Evolutionary conservation across 352 stramenopile species (phyloP).

Genomic region (Phytophthora capsici): DNA sequence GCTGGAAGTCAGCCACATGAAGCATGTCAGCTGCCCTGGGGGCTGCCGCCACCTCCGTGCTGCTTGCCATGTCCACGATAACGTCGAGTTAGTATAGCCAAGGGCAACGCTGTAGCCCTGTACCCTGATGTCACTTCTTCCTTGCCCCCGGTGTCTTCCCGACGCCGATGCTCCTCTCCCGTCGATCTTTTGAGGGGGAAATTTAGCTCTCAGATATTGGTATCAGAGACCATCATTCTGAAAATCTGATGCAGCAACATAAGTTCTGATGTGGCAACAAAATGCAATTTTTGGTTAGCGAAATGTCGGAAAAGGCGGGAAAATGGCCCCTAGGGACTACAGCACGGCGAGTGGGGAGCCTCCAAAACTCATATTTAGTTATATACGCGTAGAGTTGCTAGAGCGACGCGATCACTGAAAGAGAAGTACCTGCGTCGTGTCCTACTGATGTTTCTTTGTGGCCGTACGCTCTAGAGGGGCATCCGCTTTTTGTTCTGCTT

Average conservation of each 20-base stretch:
- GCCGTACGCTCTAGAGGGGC: slow-evolving; percentile 51
- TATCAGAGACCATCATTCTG: too few relatives aligned
- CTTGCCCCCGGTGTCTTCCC: slow-evolving; percentile 3
- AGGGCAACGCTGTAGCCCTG: slow-evolving; percentile 19
- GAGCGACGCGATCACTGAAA: slow-evolving; percentile 14
- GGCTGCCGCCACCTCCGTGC: slow-evolving; percentile 26
- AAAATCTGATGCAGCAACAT: too few relatives aligned
- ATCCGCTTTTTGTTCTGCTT: slow-evolving; percentile 94
- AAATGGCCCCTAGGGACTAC: slow-evolving; percentile 4
- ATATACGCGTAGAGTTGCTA: slow-evolving; percentile 31
- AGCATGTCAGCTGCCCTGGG: slow-evolving; percentile 47
- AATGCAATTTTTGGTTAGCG: too few relatives aligned
- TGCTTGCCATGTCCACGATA: slow-evolving; percentile 35
- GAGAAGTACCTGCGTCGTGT: slow-evolving; percentile 11
- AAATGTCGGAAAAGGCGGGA: slow-evolving; percentile 25
- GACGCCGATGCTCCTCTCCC: slow-evolving; percentile 16
- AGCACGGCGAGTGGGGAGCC: neutral
- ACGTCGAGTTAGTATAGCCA: slow-evolving; percentile 13
- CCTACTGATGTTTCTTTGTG: neutral
- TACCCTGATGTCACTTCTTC: neutral
- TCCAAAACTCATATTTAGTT: slow-evolving; percentile 44
- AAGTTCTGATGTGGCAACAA: neutral
- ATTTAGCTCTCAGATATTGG: too few relatives aligned
- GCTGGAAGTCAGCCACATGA: slow-evolving; percentile 50
- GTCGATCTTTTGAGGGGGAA: slow-evolving; percentile 31